Percentiles rank a stretch among this genome's conserved stretches.
These are phyloP conservation scores for Xylaria sp. DNA, from an alignment of 2,329 filamentous ascomycete genomes.

Conservation along the genomic window DNA sequence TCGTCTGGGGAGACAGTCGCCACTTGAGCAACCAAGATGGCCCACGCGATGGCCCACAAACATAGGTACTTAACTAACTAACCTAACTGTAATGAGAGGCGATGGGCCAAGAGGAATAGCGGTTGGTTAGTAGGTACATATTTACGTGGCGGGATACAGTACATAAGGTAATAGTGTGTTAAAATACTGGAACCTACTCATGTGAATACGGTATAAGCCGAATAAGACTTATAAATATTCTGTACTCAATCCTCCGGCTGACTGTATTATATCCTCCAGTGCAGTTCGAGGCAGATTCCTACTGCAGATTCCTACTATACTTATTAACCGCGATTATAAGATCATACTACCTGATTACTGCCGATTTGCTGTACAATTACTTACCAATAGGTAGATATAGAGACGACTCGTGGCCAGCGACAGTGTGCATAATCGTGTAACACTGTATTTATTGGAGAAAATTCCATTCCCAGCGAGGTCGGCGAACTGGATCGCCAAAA, in stretches of 20 bases:
- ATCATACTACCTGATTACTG: background rate
- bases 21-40: slow-evolving; percentile 6
- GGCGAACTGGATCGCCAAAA: slow-evolving; percentile 14
- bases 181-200: background rate
- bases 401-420: background rate
- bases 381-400: background rate
- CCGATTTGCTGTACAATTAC: background rate
- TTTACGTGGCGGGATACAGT: background rate
- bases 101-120: background rate
- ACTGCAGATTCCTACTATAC: too few species aligned
- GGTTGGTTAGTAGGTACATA: slow-evolving; percentile 4
- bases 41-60: slow-evolving; percentile 13
- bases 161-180: background rate
- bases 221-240: slow-evolving; percentile 2
- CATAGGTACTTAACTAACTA: too few species aligned
- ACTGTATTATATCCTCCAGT: background rate
- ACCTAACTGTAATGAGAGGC: slow-evolving; percentile 1
- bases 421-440: background rate
- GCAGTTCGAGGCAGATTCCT: background rate
- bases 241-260: background rate
- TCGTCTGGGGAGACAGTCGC: slow-evolving; percentile 5
- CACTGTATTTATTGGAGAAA: background rate
- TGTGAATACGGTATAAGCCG: slow-evolving; percentile 7
- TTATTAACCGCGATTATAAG: background rate
- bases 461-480: slow-evolving; percentile 12